Percentiles rank a stretch among this genome's conserved stretches.
These are phyloP conservation scores for Akanthomyces dipterigenus DNA, from an alignment of 2,329 filamentous ascomycete species.

Conservation along the genomic window DNA sequence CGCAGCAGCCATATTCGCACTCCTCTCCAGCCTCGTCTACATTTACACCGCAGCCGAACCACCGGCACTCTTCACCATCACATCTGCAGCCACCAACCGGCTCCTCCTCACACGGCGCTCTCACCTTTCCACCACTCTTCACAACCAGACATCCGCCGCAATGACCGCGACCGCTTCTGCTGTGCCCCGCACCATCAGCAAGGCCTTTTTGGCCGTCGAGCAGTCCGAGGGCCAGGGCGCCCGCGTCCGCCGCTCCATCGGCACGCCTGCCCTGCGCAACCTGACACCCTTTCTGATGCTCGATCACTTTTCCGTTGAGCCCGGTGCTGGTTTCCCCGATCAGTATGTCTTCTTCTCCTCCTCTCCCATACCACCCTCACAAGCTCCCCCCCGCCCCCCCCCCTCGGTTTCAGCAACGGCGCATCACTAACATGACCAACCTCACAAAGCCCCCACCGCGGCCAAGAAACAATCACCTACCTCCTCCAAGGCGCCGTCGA, in stretches of 20 bases:
- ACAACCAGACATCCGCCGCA: neutral
- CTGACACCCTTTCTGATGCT: conserved; percentile 95
- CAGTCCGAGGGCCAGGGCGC: conserved; percentile 86
- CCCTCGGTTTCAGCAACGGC: neutral
- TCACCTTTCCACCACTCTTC: neutral
- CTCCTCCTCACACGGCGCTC: neutral
- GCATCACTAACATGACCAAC: neutral
- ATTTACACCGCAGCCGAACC: neutral
- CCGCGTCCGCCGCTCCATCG: conserved; percentile 78
- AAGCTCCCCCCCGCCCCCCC: neutral
- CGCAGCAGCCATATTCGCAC: neutral
- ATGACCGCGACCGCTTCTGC: neutral
- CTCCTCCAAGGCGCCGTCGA: conserved; percentile 79
- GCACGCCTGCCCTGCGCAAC: conserved; percentile 74
- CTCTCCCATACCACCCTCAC: too few relatives aligned
- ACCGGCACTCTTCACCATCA: neutral
- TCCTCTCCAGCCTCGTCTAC: neutral
- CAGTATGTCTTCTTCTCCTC: conserved; percentile 39
- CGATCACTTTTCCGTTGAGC: conserved; percentile 78
- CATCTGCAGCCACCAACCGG: neutral
- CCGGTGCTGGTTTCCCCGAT: conserved; percentile 84
- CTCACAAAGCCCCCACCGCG: conserved; percentile 59
- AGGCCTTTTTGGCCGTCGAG: conserved; percentile 77
- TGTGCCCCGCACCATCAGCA: conserved; percentile 48
- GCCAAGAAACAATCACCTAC: conserved; percentile 86